Evolutionary conservation across 352 stramenopile genomes (phyloP), one percentile per base, ranked within the genome.

Genomic region (Pythium oligandrum): DNA sequence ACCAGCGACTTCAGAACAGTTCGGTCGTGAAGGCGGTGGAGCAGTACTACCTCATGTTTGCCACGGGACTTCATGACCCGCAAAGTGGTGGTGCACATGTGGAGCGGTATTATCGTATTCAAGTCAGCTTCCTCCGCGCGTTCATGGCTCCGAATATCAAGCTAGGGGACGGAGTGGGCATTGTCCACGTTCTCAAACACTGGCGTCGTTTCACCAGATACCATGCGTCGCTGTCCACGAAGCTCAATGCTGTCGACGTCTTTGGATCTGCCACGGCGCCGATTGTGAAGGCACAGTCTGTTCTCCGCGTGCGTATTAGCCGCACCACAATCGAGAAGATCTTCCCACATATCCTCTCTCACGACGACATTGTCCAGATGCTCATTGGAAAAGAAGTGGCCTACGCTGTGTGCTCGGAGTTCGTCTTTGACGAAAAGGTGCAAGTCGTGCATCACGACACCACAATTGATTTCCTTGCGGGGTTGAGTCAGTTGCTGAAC

Each of bases 1-100:
- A 71, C 51, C 70, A 63, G 6, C 47, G 66, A 33, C 55, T 70
- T 6, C 63, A 71, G 30, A 30, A 61, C 7, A 58, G 68, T 1
- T 62, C 75, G 9, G 60, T 79, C 5, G 55, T 74, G 48, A 83
- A 86, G 44, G 73, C 77, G 40, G 68, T 73, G 9, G 58, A 79
- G 51, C 73, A 86, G 61, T 86, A 88, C 71, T 85, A 82, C 60
- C 59, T 67, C 39, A 71, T 88, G 43, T 86, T 88, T 51, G 55
- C 62, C n/a, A 55, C 64, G 32, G 77, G 77, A 2, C 59, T 88
- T 45, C 69, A 83, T 56, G 71, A 85, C 45, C 66, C 77, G 0
- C 50, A 65, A 26, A 26, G 17, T 26, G 70, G 62, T 2, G 72
- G 67, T 1, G 63, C 48, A 12, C 63, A 66, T 35, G 66, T 68